Evolutionary conservation across 352 stramenopile genomes (phyloP).

Genomic region (Phytophthora europaea): DNA sequence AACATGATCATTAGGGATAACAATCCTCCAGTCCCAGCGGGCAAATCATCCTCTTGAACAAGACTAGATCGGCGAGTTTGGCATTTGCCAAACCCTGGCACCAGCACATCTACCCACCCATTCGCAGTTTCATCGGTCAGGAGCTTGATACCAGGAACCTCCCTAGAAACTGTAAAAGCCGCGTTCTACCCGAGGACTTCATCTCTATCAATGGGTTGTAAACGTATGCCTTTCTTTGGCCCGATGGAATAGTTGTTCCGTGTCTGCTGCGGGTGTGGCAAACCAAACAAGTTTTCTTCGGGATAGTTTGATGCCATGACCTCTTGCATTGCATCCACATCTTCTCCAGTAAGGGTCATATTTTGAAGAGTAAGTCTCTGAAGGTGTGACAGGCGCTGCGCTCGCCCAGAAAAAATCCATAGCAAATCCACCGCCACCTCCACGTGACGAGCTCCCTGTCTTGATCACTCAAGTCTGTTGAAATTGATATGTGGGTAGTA

Average conservation of each 20-base stretch:
- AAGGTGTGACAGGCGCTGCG: neutral
- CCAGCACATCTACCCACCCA: conserved; percentile 8
- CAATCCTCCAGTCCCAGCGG: neutral
- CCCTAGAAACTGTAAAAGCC: neutral
- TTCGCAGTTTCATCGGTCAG: neutral
- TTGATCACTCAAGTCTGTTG: neutral
- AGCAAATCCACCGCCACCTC: neutral
- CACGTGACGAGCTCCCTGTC: neutral
- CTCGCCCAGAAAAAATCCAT: neutral
- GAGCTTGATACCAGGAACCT: neutral
- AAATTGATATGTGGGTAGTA: neutral
- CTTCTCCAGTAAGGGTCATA: neutral
- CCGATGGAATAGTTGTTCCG: neutral
- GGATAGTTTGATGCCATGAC: neutral
- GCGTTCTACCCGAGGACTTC: conserved; percentile 8
- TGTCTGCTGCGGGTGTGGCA: neutral
- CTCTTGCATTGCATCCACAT: neutral
- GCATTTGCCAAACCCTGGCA: conserved; percentile 14
- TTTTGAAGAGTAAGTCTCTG: neutral
- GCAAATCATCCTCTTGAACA: neutral
- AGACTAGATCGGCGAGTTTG: conserved; percentile 13
- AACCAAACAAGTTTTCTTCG: neutral
- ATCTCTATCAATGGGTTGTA: conserved; percentile 1
- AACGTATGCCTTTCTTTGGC: neutral
- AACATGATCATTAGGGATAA: conserved; percentile 6